Base-by-base conservation (phyloP, 2,329 filamentous ascomycete genomes). In the Fusarium sp. region DNA sequence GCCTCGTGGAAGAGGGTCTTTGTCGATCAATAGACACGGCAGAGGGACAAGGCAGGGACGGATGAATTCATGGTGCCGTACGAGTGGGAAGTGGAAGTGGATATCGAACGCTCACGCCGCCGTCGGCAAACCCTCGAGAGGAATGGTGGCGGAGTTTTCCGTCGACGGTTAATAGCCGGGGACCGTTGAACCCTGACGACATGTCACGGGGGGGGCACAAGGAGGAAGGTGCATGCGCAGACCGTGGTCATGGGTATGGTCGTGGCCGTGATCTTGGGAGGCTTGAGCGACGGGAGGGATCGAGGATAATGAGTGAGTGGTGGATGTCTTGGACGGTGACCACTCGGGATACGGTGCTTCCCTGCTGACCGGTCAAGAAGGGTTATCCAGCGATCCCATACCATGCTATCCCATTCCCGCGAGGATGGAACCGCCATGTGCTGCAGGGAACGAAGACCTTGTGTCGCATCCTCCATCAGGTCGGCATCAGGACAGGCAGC, bases 391-490 rank as follows among this genome's bases (percentile, higher is more conserved):
- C 58, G 62, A 64, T 67, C 57, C 67, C 64, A 45, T 27, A 32
- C 32, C 61, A 37, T 70, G 30, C 37, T 71, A 56, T 72, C 65
- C 27, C 27, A 30, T 30, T 30, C 27, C 72, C 74, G 68, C 54
- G 70, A 77, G 76, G 59, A 77, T 78, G 76, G 74, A 78, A 77
- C 72, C 72, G 67, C 76, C 75, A 78, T 77, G 71, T 74, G 68
- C 72, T 71, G 61, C 74, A 76, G 68, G 76, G 76, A 68, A 68
- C 57, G 34, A 66, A 56, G 67, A 72, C 73, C 76, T 70, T 77
- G 73, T 76, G 73, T 77, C 73, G 56, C 74, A 78, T 78, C 76
- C 65, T 71, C 66, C 66, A 75, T 68, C 64, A 70, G 60, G 37
- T 66, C 59, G 30, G 62, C 60, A 48, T 39, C 58, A 67, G 67